Conservation (phyloP, 2,329 filamentous ascomycete species). For the Alternaria metachromatica region DNA sequence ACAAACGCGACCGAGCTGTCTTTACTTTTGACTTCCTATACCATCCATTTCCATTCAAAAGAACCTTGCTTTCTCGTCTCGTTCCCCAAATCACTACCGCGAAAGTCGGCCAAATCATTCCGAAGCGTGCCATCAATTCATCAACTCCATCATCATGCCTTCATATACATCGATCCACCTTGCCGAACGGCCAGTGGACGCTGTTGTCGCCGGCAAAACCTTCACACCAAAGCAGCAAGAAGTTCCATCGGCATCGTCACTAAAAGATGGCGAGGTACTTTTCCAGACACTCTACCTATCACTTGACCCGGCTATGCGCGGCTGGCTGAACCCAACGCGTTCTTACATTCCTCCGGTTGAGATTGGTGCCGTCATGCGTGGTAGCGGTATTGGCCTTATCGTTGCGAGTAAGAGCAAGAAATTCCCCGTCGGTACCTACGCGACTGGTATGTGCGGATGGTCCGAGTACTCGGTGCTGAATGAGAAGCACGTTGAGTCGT, state of each 20-base stretch:
- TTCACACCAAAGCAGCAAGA: slow-evolving; percentile 63
- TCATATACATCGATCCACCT: slow-evolving; percentile 61
- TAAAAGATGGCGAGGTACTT: slow-evolving; percentile 71
- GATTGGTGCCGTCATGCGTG: slow-evolving; percentile 73
- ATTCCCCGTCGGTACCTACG: slow-evolving; percentile 65
- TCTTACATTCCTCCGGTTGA: slow-evolving; percentile 74
- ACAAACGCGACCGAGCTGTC: background rate
- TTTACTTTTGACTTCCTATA: background rate
- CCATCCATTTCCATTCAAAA: background rate
- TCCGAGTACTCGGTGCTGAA: slow-evolving; percentile 67
- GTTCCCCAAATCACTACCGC: background rate
- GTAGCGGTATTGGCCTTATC: slow-evolving; percentile 65
- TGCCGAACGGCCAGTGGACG: slow-evolving; percentile 66
- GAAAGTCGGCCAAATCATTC: background rate
- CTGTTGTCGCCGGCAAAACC: slow-evolving; percentile 70
- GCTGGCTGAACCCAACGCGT: slow-evolving; percentile 66
- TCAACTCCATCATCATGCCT: slow-evolving; percentile 34
- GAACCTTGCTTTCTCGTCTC: background rate
- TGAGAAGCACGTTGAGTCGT: slow-evolving; percentile 57
- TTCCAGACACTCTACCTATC: slow-evolving; percentile 68
- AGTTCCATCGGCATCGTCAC: slow-evolving; percentile 54
- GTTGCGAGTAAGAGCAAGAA: slow-evolving; percentile 64
- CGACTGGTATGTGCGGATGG: slow-evolving; percentile 66
- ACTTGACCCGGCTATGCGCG: slow-evolving; percentile 78
- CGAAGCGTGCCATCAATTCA: background rate